These are phyloP conservation scores for Venturia pyrina DNA, from an alignment of 2,329 filamentous ascomycete genomes.

Conservation along the genomic window DNA sequence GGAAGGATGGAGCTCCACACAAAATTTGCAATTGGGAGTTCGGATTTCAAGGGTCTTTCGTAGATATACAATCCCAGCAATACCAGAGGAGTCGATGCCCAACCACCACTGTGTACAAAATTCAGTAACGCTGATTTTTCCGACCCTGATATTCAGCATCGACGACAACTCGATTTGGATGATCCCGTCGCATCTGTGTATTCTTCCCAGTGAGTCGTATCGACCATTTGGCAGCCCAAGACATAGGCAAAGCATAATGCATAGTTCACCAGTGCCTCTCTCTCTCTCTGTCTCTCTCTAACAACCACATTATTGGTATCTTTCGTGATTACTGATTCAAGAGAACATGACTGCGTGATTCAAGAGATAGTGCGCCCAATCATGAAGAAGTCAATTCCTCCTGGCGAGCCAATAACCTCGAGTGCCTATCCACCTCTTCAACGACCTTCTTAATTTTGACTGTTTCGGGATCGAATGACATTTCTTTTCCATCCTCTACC, in stretches of 20 bases:
- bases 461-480: slow-evolving; percentile 71
- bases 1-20: neutral
- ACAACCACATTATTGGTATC: neutral
- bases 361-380: neutral
- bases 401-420: slow-evolving; percentile 68
- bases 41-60: neutral
- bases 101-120: neutral
- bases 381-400: slow-evolving; percentile 50
- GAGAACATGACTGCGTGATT: neutral
- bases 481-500: slow-evolving; percentile 83
- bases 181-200: neutral
- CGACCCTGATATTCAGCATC: neutral
- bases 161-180: neutral
- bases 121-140: neutral
- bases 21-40: neutral
- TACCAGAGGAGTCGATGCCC: neutral
- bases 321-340: neutral
- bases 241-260: neutral
- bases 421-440: slow-evolving; percentile 85
- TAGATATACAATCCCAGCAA: neutral
- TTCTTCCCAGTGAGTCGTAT: neutral
- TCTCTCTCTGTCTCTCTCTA: neutral
- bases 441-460: slow-evolving; percentile 77
- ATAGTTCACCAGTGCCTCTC: neutral
- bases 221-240: neutral